phyloP scores from a whole-genome alignment of 345 rosid species.

The Hevea brasiliensis region DNA sequence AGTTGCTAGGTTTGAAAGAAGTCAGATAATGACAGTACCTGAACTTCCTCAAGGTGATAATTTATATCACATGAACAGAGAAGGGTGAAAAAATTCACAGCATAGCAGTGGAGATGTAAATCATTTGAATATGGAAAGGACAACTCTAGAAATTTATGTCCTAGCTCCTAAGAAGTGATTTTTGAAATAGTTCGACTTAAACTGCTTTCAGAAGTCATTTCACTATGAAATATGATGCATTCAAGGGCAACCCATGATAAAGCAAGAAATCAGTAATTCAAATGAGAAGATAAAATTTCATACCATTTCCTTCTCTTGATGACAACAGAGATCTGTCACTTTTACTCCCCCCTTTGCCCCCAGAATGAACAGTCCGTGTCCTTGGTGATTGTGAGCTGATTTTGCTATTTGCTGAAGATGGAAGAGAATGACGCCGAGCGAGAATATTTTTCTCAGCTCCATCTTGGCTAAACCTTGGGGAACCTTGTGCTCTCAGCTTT shows the following conservation, averaged over 20 bases:
- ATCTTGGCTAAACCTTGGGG: conserved; percentile 65
- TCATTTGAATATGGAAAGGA: not conserved
- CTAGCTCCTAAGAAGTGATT: no score
- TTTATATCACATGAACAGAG: not conserved
- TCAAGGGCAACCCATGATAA: conserved; percentile 4
- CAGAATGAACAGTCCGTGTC: conserved; percentile 48
- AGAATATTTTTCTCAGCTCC: conserved; percentile 51
- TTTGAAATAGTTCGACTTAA: not conserved
- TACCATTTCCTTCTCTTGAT: conserved; percentile 66
- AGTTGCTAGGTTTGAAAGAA: not conserved
- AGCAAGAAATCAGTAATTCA: not conserved
- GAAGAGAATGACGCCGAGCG: conserved; percentile 72
- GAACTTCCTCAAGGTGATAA: not conserved
- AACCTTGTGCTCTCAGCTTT: conserved; percentile 75
- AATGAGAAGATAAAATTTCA: conserved; percentile 16
- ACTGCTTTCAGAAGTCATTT: not conserved
- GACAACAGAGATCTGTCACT: conserved; percentile 50
- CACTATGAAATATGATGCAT: not conserved
- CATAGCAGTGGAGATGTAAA: not conserved
- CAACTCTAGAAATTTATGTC: not conserved
- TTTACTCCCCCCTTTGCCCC: conserved; percentile 61
- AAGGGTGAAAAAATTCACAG: not conserved
- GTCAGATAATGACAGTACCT: not conserved
- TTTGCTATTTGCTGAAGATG: conserved; percentile 62
- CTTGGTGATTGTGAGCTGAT: conserved; percentile 76